Evolutionary conservation across 192 early-diverging fungal genomes (phyloP).

Genomic region (Paraglomus brasilianum): DNA sequence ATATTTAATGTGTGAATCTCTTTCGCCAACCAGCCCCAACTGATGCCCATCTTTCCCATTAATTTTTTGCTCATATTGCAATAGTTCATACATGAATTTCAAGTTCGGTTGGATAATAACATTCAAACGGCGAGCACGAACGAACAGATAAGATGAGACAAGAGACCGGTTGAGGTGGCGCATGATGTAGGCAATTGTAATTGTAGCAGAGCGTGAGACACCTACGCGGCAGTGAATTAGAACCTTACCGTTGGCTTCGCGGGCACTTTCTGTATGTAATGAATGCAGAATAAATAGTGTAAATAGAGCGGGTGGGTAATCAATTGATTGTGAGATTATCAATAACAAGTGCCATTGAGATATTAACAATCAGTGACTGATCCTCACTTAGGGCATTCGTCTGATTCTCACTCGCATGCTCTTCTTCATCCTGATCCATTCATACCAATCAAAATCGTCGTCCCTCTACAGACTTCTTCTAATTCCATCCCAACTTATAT

Average conservation of each 20-base stretch:
- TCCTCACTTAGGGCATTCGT: background rate
- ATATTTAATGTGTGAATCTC: conserved; percentile 57
- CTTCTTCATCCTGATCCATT: conserved; percentile 1
- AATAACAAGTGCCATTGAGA: background rate
- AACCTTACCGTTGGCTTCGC: conserved; percentile 35
- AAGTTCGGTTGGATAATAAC: conserved; percentile 67
- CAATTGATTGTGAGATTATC: background rate
- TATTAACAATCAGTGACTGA: background rate
- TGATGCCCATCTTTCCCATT: conserved; percentile 39
- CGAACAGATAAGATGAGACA: conserved; percentile 54
- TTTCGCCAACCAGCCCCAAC: conserved; percentile 50
- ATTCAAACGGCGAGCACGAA: conserved; percentile 57
- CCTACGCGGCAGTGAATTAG: conserved; percentile 63
- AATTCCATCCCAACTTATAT: background rate
- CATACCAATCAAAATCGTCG: background rate
- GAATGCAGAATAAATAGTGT: background rate
- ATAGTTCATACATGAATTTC: conserved; percentile 61
- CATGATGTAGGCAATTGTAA: conserved; percentile 61
- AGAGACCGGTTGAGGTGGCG: conserved; percentile 47
- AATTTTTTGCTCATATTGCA: conserved; percentile 60
- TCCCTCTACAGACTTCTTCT: background rate
- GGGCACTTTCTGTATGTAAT: conserved; percentile 45
- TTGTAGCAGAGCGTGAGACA: conserved; percentile 56
- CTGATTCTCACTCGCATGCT: background rate
- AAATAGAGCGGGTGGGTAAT: too few species aligned